phyloP scores from a whole-genome alignment of 805 yeast genomes.

The Metschnikowia matae region DNA sequence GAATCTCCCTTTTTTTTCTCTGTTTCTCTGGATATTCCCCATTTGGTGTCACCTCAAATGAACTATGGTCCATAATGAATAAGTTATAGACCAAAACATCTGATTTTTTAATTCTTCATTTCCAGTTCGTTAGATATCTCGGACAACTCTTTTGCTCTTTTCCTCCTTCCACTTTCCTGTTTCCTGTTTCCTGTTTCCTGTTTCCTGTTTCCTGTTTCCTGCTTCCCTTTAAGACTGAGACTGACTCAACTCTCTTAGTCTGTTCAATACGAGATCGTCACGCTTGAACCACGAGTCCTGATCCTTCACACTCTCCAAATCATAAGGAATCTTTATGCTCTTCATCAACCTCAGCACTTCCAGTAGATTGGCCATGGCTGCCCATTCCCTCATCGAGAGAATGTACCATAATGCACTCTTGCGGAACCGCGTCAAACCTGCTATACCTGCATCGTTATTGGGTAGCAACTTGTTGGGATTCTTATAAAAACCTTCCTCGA shows the following conservation, averaged over 20 bases:
- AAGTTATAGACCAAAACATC: too few species aligned
- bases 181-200: too few species aligned
- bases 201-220: too few species aligned
- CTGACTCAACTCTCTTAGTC: conserved; percentile 7
- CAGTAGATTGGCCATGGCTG: conserved; percentile 22
- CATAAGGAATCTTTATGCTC: conserved; percentile 25
- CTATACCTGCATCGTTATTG: conserved; percentile 37
- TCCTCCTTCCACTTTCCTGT: too few species aligned
- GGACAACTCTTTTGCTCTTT: too few species aligned
- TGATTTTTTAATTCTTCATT: too few species aligned
- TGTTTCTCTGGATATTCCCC: too few species aligned
- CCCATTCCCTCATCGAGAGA: conserved; percentile 71
- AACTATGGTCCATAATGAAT: too few species aligned
- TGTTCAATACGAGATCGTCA: conserved; percentile 27
- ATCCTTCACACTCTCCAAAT: conserved; percentile 10
- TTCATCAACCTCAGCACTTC: conserved; percentile 26
- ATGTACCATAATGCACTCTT: conserved; percentile 77
- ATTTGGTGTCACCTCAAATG: too few species aligned
- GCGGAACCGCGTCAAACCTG: conserved; percentile 57
- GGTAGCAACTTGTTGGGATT: conserved; percentile 34
- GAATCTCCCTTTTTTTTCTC: too few species aligned
- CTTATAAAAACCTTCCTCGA: conserved; percentile 31
- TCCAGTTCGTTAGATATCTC: too few species aligned
- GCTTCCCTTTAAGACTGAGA: background rate
- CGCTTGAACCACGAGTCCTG: conserved; percentile 33